Conservation (phyloP, 176 grass and related monocot species). For the Dactylis glomerata region DNA sequence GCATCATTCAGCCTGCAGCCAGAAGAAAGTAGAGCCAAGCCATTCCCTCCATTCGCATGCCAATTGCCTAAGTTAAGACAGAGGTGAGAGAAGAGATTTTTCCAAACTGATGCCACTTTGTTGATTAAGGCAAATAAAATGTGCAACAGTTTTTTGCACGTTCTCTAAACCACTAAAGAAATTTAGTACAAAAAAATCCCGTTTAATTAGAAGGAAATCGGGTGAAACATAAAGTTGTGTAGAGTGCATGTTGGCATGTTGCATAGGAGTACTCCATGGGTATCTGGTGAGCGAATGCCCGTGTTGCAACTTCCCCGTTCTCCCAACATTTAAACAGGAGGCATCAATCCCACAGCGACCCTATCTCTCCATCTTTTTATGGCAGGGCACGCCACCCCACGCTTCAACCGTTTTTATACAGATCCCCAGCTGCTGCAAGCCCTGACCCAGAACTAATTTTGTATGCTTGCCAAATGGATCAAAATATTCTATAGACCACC, state of each 20-base stretch:
- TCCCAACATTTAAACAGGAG: conserved; percentile 30
- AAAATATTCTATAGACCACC: neutral
- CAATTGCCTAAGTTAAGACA: conserved; percentile 43
- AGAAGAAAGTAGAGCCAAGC: conserved; percentile 37
- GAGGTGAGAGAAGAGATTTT: neutral
- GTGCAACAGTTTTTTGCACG: too few species aligned
- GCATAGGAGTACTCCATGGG: neutral
- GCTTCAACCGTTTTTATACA: conserved; percentile 47
- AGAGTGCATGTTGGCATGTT: neutral
- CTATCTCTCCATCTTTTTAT: conserved; percentile 37
- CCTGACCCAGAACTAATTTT: conserved; percentile 22
- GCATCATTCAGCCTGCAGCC: conserved; percentile 42
- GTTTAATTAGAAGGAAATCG: too few species aligned
- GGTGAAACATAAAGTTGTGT: too few species aligned
- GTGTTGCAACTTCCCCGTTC: conserved; percentile 34
- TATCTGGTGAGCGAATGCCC: neutral
- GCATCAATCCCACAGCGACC: conserved; percentile 59
- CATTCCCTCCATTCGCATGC: conserved; percentile 34
- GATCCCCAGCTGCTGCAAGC: conserved; percentile 29
- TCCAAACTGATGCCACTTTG: too few species aligned
- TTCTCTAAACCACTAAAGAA: too few species aligned
- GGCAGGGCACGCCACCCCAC: conserved; percentile 38
- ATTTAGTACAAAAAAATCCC: neutral
- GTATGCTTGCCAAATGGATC: conserved; percentile 53
- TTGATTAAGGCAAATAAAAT: too few species aligned